A percentile compares a stretch with the other conserved stretches of the same genome.
phyloP scores from a whole-genome alignment of 768 basidiomycete genomes.

The Tulasnella sp. region DNA sequence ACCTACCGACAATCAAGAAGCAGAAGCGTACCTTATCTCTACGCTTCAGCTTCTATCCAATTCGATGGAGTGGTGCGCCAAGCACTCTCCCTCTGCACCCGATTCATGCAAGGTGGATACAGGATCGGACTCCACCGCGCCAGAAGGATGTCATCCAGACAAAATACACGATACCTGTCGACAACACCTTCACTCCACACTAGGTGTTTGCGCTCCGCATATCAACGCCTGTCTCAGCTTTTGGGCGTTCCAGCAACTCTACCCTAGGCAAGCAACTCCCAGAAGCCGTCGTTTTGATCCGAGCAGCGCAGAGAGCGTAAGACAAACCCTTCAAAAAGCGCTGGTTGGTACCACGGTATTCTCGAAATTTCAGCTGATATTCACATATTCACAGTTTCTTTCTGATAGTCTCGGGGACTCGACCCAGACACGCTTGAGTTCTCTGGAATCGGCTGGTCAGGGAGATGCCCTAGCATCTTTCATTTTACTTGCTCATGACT shows the following conservation, averaged over 20 bases:
- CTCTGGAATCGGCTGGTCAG: not conserved
- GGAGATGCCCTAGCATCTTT: not conserved
- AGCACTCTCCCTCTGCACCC: not conserved
- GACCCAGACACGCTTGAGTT: not conserved
- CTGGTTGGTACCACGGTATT: not conserved
- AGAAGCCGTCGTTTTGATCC: not conserved
- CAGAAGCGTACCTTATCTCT: not conserved
- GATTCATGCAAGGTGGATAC: not conserved
- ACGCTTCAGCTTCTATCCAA: not conserved
- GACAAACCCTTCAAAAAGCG: not conserved
- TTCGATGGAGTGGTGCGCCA: not conserved
- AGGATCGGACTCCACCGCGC: not conserved
- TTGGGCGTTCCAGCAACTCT: not conserved
- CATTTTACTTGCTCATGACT: slow-evolving; percentile 6
- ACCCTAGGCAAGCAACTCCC: not conserved
- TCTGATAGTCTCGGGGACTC: not conserved
- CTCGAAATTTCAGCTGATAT: not conserved
- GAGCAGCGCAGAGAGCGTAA: not conserved
- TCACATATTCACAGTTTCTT: not conserved
- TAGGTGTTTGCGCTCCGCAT: not conserved
- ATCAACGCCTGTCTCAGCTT: not conserved
- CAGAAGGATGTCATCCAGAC: not conserved
- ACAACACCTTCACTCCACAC: not conserved
- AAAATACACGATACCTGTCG: not conserved
- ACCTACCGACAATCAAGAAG: not conserved